These are phyloP conservation scores for Mycosphaerella sp. DNA, from an alignment of 2,329 filamentous ascomycete genomes.

Conservation along the genomic window DNA sequence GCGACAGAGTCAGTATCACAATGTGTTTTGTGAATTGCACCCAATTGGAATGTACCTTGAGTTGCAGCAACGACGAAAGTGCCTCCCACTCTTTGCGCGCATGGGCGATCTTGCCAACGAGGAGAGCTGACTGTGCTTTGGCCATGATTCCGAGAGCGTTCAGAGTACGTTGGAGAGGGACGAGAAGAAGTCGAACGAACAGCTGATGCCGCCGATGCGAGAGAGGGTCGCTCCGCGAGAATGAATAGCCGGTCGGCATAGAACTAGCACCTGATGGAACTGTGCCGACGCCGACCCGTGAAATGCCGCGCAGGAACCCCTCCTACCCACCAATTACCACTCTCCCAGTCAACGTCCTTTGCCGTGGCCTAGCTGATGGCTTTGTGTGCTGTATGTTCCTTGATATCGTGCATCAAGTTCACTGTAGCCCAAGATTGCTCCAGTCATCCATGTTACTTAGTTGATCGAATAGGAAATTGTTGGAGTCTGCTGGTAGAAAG, in stretches of 20 bases:
- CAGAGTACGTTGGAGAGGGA: neutral
- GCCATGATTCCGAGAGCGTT: conserved; percentile 16
- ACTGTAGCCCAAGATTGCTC: conserved; percentile 28
- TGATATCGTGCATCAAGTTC: too few relatives aligned
- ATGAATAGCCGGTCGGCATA: neutral
- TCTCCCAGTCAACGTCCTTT: neutral
- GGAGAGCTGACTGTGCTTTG: conserved; percentile 34
- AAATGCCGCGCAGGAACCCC: neutral
- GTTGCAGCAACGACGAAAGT: conserved; percentile 28
- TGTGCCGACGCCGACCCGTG: neutral
- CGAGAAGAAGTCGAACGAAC: neutral
- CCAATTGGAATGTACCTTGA: conserved; percentile 26
- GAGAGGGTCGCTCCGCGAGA: neutral
- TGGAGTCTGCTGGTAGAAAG: conserved; percentile 34
- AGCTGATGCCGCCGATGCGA: neutral
- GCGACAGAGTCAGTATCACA: conserved; percentile 8
- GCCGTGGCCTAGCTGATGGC: neutral
- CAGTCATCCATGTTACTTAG: conserved; percentile 32
- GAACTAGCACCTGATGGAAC: neutral
- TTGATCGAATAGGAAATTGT: conserved; percentile 32
- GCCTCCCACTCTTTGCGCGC: conserved; percentile 44
- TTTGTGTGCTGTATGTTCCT: too few relatives aligned
- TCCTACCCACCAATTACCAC: neutral
- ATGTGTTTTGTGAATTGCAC: neutral
- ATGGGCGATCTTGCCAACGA: conserved; percentile 43